phyloP scores from a whole-genome alignment of 768 basidiomycete species.

The Saitozyma podzolica region DNA sequence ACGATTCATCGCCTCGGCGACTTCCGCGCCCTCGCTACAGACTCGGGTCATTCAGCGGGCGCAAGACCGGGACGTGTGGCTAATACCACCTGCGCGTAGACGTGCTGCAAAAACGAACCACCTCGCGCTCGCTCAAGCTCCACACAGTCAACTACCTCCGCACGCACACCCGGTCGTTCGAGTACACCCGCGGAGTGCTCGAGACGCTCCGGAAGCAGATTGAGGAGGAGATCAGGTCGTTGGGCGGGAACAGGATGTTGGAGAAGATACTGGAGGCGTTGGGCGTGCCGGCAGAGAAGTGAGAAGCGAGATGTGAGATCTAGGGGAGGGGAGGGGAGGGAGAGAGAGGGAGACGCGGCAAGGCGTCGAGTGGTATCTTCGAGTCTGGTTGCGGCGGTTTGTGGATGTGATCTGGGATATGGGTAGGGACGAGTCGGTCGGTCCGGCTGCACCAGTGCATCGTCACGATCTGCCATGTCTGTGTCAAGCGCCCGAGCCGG shows the following conservation, averaged over 20 bases:
- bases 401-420: too few species aligned
- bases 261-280: slow-evolving; percentile 54
- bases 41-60: background rate
- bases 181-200: slow-evolving; percentile 76
- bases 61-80: background rate
- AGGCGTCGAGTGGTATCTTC: too few species aligned
- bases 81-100: slow-evolving; percentile 56
- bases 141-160: slow-evolving; percentile 78
- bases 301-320: background rate
- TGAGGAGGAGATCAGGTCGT: slow-evolving; percentile 63
- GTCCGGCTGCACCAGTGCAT: too few species aligned
- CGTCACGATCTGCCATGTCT: too few species aligned
- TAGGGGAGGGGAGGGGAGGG: too few species aligned
- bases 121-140: slow-evolving; percentile 73
- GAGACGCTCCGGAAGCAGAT: slow-evolving; percentile 67
- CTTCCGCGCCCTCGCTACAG: too few species aligned
- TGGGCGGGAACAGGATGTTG: slow-evolving; percentile 75
- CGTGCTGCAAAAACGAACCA: slow-evolving; percentile 83
- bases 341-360: too few species aligned
- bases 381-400: too few species aligned
- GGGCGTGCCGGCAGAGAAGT: slow-evolving; percentile 50
- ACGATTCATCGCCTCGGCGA: too few species aligned
- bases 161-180: slow-evolving; percentile 76
- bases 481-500: too few species aligned
- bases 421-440: too few species aligned